Conservation (phyloP, 2,329 filamentous ascomycete species). For the Escovopsis sp. region DNA sequence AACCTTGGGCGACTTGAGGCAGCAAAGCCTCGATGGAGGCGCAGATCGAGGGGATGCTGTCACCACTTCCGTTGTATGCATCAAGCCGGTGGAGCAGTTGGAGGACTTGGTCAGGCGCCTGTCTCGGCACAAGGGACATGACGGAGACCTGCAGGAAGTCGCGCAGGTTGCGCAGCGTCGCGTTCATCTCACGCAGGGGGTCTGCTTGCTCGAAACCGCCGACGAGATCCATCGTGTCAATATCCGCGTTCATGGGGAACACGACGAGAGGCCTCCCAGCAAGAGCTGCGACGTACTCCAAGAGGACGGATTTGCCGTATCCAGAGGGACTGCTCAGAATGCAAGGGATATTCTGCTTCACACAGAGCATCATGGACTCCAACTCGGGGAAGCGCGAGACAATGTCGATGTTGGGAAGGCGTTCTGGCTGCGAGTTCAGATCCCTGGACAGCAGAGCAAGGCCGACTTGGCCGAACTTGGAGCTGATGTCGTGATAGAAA, state of each 20-base stretch:
- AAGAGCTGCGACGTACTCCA: conserved; percentile 67
- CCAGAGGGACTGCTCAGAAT: conserved; percentile 79
- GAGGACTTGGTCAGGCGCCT: conserved; percentile 32
- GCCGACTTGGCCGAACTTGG: conserved; percentile 61
- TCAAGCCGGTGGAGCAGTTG: conserved; percentile 37
- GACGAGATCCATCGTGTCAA: conserved; percentile 93
- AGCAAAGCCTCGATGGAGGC: conserved; percentile 25
- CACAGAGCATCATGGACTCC: conserved; percentile 76
- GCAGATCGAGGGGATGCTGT: conserved; percentile 24
- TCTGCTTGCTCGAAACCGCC: conserved; percentile 95
- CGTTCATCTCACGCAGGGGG: conserved; percentile 55
- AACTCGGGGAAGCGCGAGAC: conserved; percentile 52
- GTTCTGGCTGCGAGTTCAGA: conserved; percentile 32
- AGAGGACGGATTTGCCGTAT: conserved; percentile 69
- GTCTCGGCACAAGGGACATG: conserved; percentile 31
- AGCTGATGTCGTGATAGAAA: conserved; percentile 57
- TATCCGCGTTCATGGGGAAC: conserved; percentile 84
- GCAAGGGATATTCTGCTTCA: conserved; percentile 76
- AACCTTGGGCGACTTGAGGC: conserved; percentile 26
- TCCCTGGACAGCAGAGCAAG: conserved; percentile 56
- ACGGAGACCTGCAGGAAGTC: conserved; percentile 36
- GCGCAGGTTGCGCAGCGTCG: conserved; percentile 33
- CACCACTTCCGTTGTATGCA: conserved; percentile 17
- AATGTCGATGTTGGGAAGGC: conserved; percentile 35
- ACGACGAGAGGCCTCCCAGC: conserved; percentile 64